phyloP scores from a whole-genome alignment of 768 basidiomycete genomes.

The Termitomyces sp. region DNA sequence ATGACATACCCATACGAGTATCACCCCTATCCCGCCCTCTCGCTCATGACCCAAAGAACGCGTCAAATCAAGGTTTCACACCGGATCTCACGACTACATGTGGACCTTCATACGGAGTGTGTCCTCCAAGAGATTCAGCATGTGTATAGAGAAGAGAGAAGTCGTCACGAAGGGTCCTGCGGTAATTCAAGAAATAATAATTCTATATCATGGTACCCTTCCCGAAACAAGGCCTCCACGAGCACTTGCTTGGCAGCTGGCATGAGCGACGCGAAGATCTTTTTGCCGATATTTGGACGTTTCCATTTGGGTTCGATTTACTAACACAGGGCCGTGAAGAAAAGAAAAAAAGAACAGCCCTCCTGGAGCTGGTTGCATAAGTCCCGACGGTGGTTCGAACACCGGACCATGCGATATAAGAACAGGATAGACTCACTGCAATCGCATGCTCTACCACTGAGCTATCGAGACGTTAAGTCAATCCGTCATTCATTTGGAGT shows the following conservation, averaged over 20 bases:
- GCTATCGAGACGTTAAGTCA: slow-evolving; percentile 9
- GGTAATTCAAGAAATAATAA: too few species aligned
- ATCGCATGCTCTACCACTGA: slow-evolving; percentile 14
- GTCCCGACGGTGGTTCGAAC: slow-evolving; percentile 12
- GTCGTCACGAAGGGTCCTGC: too few species aligned
- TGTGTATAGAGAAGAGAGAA: too few species aligned
- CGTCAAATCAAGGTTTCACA: slow-evolving; percentile 98
- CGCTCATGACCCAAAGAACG: slow-evolving; percentile 85
- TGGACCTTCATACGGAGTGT: slow-evolving; percentile 91
- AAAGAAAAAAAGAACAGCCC: background rate
- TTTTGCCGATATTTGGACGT: too few species aligned
- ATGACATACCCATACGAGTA: slow-evolving; percentile 63
- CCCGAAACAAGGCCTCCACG: too few species aligned
- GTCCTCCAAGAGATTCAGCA: slow-evolving; percentile 90
- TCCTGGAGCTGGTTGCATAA: background rate
- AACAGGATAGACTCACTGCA: too few species aligned
- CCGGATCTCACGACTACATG: slow-evolving; percentile 94
- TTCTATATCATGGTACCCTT: too few species aligned
- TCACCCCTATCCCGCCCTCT: slow-evolving; percentile 67
- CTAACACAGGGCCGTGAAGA: too few species aligned
- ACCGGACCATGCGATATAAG: slow-evolving; percentile 12
- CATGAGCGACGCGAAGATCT: too few species aligned
- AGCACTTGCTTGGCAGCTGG: too few species aligned
- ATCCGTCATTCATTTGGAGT: too few species aligned
- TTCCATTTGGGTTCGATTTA: too few species aligned